Percentiles rank a stretch among this genome's conserved stretches.
Conservation (phyloP, 2,329 filamentous ascomycete species). For the Talaromyces sp. region DNA sequence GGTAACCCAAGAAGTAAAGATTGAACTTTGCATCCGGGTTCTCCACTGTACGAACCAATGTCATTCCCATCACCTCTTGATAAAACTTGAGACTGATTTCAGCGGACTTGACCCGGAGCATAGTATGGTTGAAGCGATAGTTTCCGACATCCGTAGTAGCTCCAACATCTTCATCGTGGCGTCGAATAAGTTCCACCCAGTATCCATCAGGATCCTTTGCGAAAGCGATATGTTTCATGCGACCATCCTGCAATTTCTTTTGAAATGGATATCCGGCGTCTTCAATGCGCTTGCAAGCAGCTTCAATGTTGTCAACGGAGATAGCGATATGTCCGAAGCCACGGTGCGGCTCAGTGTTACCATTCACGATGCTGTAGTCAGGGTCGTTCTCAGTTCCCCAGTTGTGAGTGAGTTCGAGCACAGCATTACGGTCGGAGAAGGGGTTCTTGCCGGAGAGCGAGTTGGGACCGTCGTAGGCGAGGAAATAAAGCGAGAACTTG, state of each 20-base stretch:
- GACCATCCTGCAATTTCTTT: slow-evolving; percentile 87
- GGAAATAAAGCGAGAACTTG: slow-evolving; percentile 95
- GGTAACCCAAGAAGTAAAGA: slow-evolving; percentile 89
- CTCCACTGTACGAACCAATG: slow-evolving; percentile 70
- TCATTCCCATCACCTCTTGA: slow-evolving; percentile 87
- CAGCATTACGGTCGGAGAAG: slow-evolving; percentile 79
- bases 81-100: slow-evolving; percentile 76
- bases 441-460: slow-evolving; percentile 72
- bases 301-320: slow-evolving; percentile 79
- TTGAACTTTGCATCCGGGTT: slow-evolving; percentile 73
- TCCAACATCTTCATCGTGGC: slow-evolving; percentile 70
- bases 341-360: slow-evolving; percentile 83
- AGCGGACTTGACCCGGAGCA: slow-evolving; percentile 87
- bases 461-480: slow-evolving; percentile 77
- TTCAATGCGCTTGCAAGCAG: slow-evolving; percentile 83
- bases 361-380: slow-evolving; percentile 77
- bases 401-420: slow-evolving; percentile 81
- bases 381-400: slow-evolving; percentile 87
- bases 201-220: slow-evolving; percentile 84
- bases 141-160: slow-evolving; percentile 70
- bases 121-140: slow-evolving; percentile 68
- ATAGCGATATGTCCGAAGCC: slow-evolving; percentile 87
- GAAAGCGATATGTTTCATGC: slow-evolving; percentile 87
- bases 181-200: slow-evolving; percentile 62
- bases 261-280: slow-evolving; percentile 91